Evolutionary conservation across 169 alveolate genomes (phyloP), one percentile per base, ranked within the genome.

Genomic region (Plasmodium malariae): DNA sequence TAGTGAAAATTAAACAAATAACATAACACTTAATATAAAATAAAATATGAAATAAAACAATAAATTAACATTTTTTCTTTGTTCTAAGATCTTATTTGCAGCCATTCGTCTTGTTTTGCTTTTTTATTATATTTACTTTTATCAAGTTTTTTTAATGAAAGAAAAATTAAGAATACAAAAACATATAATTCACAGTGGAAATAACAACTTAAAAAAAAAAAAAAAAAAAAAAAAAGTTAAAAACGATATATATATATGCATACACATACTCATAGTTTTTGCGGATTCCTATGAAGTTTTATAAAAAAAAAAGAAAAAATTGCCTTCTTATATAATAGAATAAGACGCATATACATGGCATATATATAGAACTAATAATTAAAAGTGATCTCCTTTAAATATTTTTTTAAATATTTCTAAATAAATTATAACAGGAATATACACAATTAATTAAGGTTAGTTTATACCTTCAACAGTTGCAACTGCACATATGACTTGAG

Each of bases 401-500:
- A 43, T 30, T 43, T 3, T 43, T 43, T 19, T 69, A 40, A n/a
- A 72, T 49, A 72, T 43, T 74, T 59, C 34, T 67, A 32, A 34
- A 74, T 74, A 74, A 59, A 34, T 74, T 74, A 51, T 26, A 74
- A 59, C 36, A 24, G 60, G 37, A 63, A 74, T 74, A 45, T 28
- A 40, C 60, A 74, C 51, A 59, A 37, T 36, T 26, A 73, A 28
- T 73, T 59, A 37, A 74, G 43, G 74, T 63, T 74, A 74, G 60
- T 74, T 74, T 59, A 74, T 74, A 43, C 88, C 88, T 74, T 74
- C 88, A 19, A 74, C 88, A 34, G 88, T 59, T 74, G 88, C 88
- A 74, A 74, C 88, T 40, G 88, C 88, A 74, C 88, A 59, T 59
- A 74, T 74, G 40, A 74, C 88, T 63, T 74, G 88, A 63, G 88